Base-by-base conservation (phyloP, 768 basidiomycete genomes). In the Arthromyces matolae region DNA sequence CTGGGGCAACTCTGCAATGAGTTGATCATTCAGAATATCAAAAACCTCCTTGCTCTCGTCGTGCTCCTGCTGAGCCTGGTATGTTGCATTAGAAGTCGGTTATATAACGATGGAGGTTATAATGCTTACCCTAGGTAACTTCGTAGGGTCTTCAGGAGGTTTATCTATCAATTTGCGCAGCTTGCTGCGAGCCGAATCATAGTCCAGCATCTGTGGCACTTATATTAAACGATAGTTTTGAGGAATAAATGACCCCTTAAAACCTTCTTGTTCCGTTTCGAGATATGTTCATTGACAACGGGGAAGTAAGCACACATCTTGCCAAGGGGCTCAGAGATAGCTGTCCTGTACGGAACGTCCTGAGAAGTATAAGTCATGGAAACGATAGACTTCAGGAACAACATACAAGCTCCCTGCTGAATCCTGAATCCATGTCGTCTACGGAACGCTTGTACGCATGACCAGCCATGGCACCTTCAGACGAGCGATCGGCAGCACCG, bases 261-360 rank as follows among this genome's bases (percentile, higher is more conserved):
- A 18, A 91, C 94, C 81, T 98, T 99, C 76, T 99, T 95, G 70
- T 95, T 89, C 44, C 96, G 81, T 69, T 99, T 99, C 43, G 80
- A 51, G 53, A 99, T 92, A 47, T 94, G 90, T 49, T 94, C 91
- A 62, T 96, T 96, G 64, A 97, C 83, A 25, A 90, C 71, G 3
- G 93, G 91, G 69, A 92, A 95, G 66, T 96, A 96, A 0, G 89
- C 86, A 62, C 90, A 92, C 84, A 99, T 91, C 72, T 94, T 96
- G 2, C 94, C 93, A 3, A 97, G 73, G 2, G 96, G 96, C 61
- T 98, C 96, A 46, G 94, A 84, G 41, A 98, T 86, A 19, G 95
- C 92, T 22, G 93, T 92, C 24, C 96, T 83, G 70, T 89, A 99
- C 4, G 96, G 95, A 1, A 81, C 83, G 52, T 99, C 96, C 93